phyloP scores from a whole-genome alignment of 495 filamentous ascomycete genomes.

The Xylaria nigripes region DNA sequence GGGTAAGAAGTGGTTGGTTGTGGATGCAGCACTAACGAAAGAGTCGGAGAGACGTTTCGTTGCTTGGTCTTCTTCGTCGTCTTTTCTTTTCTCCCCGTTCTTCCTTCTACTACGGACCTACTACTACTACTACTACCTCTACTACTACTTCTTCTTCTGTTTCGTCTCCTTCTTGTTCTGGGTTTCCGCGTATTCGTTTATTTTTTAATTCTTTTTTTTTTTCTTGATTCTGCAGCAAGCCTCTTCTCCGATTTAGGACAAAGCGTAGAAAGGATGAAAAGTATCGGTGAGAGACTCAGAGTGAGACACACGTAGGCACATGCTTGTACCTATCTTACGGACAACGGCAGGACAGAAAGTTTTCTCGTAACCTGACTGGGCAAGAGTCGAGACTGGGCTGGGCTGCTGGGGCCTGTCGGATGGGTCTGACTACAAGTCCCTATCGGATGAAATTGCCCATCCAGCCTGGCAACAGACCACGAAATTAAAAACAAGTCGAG shows the following conservation, averaged over 20 bases:
- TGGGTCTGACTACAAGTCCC: constrained; percentile 7
- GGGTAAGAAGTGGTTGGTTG: not conserved
- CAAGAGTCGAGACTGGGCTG: constrained; percentile 5
- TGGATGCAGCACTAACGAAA: constrained; percentile 14
- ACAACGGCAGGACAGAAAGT: constrained; percentile 21
- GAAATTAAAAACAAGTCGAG: not conserved
- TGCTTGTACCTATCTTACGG: constrained; percentile 19
- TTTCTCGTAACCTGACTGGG: constrained; percentile 11
- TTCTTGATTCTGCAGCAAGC: constrained; percentile 21
- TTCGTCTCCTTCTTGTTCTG: not conserved
- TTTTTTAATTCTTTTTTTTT: not conserved
- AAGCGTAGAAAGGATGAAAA: constrained; percentile 25
- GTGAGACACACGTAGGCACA: constrained; percentile 30
- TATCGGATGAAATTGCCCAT: constrained; percentile 6
- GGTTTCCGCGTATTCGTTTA: too few relatives aligned
- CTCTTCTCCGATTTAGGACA: constrained; percentile 30
- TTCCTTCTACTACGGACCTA: not conserved
- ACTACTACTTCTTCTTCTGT: not conserved
- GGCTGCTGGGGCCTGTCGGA: constrained; percentile 4
- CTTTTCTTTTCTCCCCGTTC: not conserved
- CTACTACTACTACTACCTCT: too few relatives aligned
- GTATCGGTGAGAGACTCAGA: constrained; percentile 32
- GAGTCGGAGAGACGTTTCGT: constrained; percentile 25
- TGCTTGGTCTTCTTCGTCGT: constrained; percentile 11
- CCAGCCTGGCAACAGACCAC: constrained; percentile 10